Evolutionary conservation across 345 rosid genomes (phyloP).

Genomic region (Noccaea caerulescens): DNA sequence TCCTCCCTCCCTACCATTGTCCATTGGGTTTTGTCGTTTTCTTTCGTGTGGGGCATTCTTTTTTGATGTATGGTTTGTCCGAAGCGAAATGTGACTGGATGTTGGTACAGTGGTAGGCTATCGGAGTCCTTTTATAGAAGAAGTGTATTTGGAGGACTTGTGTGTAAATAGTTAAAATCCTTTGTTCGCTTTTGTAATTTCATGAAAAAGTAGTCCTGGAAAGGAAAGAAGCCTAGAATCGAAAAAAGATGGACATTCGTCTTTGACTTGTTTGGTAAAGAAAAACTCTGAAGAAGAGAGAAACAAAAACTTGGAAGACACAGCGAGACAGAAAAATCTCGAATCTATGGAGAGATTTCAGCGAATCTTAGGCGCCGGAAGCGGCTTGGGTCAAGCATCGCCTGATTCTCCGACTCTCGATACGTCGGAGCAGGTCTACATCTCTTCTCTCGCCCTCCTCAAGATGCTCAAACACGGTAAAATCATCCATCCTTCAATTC

Average conservation of each 20-base stretch:
- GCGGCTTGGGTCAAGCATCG: conserved; percentile 73
- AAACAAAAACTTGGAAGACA: too few species aligned
- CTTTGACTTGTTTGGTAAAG: too few species aligned
- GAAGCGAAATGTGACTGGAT: conserved; percentile 8
- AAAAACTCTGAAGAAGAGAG: too few species aligned
- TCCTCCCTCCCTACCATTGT: not conserved
- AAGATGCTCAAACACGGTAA: conserved; percentile 62
- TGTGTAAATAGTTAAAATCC: conserved; percentile 5
- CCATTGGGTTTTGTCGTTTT: not conserved
- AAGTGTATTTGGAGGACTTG: not conserved
- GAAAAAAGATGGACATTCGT: too few species aligned
- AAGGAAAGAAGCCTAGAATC: too few species aligned
- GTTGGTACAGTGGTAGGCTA: conserved; percentile 8
- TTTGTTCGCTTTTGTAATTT: not conserved
- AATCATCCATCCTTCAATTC: not conserved
- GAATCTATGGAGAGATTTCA: conserved; percentile 67
- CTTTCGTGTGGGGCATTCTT: not conserved
- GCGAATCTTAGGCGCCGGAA: too few species aligned
- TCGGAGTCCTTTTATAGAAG: not conserved
- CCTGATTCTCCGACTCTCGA: conserved; percentile 84
- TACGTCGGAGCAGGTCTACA: conserved; percentile 90
- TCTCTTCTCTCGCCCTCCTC: conserved; percentile 90
- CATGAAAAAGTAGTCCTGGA: too few species aligned
- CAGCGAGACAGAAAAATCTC: not conserved
- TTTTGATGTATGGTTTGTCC: not conserved